These are phyloP conservation scores for Ceratobasidium papillatum DNA, from an alignment of 1,284 basidiomycete species.

Conservation along the genomic window DNA sequence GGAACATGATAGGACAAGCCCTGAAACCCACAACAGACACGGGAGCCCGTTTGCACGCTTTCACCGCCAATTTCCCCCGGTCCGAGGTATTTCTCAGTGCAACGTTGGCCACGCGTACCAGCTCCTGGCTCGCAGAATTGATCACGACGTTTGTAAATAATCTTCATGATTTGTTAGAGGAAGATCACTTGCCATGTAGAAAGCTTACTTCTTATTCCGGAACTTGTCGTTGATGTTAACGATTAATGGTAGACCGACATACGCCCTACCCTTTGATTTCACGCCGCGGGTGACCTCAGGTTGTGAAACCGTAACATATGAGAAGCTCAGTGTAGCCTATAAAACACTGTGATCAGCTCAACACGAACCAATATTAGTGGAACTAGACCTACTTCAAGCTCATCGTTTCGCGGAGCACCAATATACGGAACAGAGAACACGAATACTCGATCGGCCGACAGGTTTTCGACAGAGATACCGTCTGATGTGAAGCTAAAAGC, in stretches of 20 bases:
- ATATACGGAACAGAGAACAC: constrained; percentile 28
- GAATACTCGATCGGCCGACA: not conserved
- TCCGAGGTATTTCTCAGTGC: constrained; percentile 56
- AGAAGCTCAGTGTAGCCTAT: constrained; percentile 13
- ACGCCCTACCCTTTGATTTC: constrained; percentile 58
- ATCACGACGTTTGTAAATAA: constrained; percentile 83
- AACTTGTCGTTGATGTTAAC: constrained; percentile 90
- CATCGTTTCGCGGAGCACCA: constrained; percentile 33
- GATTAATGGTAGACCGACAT: constrained; percentile 69
- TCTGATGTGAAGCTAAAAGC: not conserved
- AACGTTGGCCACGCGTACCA: constrained; percentile 70
- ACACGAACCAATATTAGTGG: not conserved
- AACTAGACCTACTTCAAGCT: constrained; percentile 27
- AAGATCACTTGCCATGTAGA: not conserved
- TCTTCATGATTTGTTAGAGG: constrained; percentile 54
- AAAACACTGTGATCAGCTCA: too few relatives aligned
- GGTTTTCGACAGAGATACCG: not conserved
- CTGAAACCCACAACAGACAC: constrained; percentile 24
- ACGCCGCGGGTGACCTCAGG: constrained; percentile 63
- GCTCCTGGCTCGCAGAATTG: constrained; percentile 74
- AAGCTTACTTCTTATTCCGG: constrained; percentile 67
- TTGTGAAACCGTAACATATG: constrained; percentile 66
- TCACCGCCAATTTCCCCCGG: constrained; percentile 12
- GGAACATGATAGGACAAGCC: too few relatives aligned
- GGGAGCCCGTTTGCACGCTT: constrained; percentile 14